Percentiles rank a stretch among this genome's conserved stretches.
These are phyloP conservation scores for Mercurialis annua DNA, from an alignment of 345 rosid genomes.

Conservation along the genomic window DNA sequence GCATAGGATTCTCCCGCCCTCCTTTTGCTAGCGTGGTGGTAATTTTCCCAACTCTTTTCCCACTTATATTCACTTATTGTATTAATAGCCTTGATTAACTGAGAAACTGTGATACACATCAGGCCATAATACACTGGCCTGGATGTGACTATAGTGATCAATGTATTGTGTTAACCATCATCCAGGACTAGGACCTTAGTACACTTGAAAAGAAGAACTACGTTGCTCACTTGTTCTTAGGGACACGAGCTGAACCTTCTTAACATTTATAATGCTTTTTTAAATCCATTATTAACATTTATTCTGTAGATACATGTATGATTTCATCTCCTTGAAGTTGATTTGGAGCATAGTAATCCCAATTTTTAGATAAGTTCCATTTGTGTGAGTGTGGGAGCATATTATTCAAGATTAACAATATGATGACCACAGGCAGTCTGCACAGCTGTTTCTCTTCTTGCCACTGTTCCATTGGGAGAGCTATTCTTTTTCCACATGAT, in stretches of 20 bases:
- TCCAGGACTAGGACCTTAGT: too few relatives aligned
- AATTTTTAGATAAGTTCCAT: not conserved
- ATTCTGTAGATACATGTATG: not conserved
- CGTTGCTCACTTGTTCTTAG: too few relatives aligned
- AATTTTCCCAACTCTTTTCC: conserved; percentile 25
- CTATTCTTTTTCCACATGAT: conserved; percentile 88
- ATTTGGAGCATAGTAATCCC: not conserved
- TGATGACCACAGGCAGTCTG: conserved; percentile 58
- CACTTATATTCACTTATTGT: not conserved
- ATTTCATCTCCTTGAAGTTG: not conserved
- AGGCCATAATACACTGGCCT: not conserved
- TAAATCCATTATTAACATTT: not conserved
- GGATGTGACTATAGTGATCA: not conserved
- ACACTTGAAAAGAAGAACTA: not conserved
- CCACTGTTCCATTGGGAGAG: conserved; percentile 81
- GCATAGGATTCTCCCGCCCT: conserved; percentile 75
- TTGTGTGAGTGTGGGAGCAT: not conserved
- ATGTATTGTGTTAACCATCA: not conserved
- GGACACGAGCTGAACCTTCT: not conserved
- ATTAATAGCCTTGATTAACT: not conserved
- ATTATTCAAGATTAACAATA: conserved; percentile 1
- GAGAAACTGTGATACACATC: not conserved
- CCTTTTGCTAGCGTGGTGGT: conserved; percentile 82
- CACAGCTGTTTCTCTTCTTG: conserved; percentile 74
- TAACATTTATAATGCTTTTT: too few relatives aligned